Conservation (phyloP, 23 red algal species). For the Cyanidiococcus yangmingshanensis region DNA sequence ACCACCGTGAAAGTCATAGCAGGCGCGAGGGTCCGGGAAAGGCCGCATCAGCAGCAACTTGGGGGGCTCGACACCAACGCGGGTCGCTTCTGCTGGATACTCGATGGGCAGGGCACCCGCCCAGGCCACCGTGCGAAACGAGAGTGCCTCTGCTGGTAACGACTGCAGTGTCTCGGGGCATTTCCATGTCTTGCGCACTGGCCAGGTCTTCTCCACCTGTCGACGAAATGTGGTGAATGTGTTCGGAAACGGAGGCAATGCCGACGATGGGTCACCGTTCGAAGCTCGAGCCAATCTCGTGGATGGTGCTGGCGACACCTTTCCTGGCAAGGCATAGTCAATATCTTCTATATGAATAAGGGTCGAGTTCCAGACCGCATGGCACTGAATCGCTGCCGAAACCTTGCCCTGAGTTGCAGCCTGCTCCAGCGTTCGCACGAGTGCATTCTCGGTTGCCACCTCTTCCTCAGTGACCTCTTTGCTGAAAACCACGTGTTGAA, state of each 20-base stretch:
- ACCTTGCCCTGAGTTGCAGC: background rate
- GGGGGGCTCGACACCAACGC: slow-evolving; percentile 31
- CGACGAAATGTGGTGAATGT: slow-evolving; percentile 65
- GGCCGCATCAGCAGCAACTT: slow-evolving; percentile 37
- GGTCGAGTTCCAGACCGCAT: slow-evolving; percentile 58
- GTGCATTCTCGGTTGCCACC: slow-evolving; percentile 35
- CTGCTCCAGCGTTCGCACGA: slow-evolving; percentile 26
- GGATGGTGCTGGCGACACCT: background rate
- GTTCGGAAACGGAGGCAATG: slow-evolving; percentile 6
- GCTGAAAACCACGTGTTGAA: slow-evolving; percentile 39
- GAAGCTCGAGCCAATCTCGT: background rate
- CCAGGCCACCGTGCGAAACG: slow-evolving; percentile 1
- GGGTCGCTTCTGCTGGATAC: slow-evolving; percentile 27
- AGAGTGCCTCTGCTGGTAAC: slow-evolving; percentile 34
- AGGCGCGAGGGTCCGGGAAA: slow-evolving; percentile 40
- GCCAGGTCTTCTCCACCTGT: slow-evolving; percentile 31
- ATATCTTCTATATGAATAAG: slow-evolving; percentile 67
- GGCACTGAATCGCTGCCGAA: slow-evolving; percentile 8
- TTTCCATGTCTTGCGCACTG: slow-evolving; percentile 34
- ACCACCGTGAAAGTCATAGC: slow-evolving; percentile 50
- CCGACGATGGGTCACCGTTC: background rate
- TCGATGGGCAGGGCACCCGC: background rate
- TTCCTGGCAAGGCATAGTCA: slow-evolving; percentile 38
- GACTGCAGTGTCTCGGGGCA: slow-evolving; percentile 28
- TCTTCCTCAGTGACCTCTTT: slow-evolving; percentile 64